These are phyloP conservation scores for Mycosphaerelloides madeirae DNA, from an alignment of 2,329 filamentous ascomycete genomes.

Conservation along the genomic window DNA sequence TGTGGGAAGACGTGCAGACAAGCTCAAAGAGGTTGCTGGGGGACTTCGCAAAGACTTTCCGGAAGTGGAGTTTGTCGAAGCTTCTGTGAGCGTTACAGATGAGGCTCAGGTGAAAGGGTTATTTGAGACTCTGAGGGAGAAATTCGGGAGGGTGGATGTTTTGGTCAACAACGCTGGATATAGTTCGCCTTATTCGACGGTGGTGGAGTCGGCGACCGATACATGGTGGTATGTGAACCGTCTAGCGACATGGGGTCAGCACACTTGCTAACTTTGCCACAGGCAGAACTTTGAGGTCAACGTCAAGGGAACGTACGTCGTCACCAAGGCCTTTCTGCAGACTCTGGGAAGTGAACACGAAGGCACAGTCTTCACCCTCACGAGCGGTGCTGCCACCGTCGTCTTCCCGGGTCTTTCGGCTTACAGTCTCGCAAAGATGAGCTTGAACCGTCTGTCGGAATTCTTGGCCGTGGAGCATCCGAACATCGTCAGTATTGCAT, in stretches of 20 bases:
- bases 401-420: slow-evolving; percentile 35
- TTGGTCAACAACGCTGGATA: slow-evolving; percentile 48
- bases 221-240: slow-evolving; percentile 40
- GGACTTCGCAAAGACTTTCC: slow-evolving; percentile 36
- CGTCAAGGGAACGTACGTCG: too few relatives aligned
- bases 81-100: slow-evolving; percentile 21
- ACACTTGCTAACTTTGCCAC: too few relatives aligned
- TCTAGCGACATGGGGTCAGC: too few relatives aligned
- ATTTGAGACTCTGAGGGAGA: slow-evolving; percentile 24
- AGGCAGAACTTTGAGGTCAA: too few relatives aligned
- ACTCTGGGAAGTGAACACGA: slow-evolving; percentile 2
- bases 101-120: slow-evolving; percentile 19
- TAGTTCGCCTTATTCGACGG: slow-evolving; percentile 13
- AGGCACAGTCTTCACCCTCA: slow-evolving; percentile 36
- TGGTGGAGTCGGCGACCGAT: slow-evolving; percentile 24
- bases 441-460: slow-evolving; percentile 43
- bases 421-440: slow-evolving; percentile 47
- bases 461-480: slow-evolving; percentile 43
- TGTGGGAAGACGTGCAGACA: slow-evolving; percentile 33
- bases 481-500: slow-evolving; percentile 39
- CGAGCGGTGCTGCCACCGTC: slow-evolving; percentile 38
- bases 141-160: slow-evolving; percentile 36
- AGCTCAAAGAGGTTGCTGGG: slow-evolving; percentile 40
- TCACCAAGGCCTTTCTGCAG: too few relatives aligned
- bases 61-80: slow-evolving; percentile 29